Conservation (phyloP, 176 grass and related monocot genomes). For the Paspalum notatum region DNA sequence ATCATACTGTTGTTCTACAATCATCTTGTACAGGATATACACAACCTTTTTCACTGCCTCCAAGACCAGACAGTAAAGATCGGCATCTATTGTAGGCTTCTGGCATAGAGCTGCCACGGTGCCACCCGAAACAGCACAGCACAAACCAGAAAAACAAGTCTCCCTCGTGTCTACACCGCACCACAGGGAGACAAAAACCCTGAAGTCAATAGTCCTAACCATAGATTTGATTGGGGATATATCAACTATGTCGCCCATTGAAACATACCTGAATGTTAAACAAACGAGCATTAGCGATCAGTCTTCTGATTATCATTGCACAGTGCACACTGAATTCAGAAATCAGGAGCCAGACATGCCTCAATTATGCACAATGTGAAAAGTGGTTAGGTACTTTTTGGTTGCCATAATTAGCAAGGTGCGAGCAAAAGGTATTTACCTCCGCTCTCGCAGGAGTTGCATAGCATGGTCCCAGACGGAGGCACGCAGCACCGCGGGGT, state of each 20-base stretch:
- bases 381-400: neutral
- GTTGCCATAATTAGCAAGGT: neutral
- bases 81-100: slow-evolving; percentile 68
- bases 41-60: slow-evolving; percentile 53
- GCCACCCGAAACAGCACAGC: slow-evolving; percentile 71
- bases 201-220: slow-evolving; percentile 86
- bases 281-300: slow-evolving; percentile 14
- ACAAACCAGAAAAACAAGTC: slow-evolving; percentile 65
- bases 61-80: slow-evolving; percentile 70
- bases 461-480: slow-evolving; percentile 85
- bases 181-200: slow-evolving; percentile 76
- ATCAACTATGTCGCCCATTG: slow-evolving; percentile 87
- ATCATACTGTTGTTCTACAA: slow-evolving; percentile 90
- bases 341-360: neutral
- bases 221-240: slow-evolving; percentile 55
- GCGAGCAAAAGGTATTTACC: slow-evolving; percentile 41
- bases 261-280: slow-evolving; percentile 72
- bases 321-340: neutral
- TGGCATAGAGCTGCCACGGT: slow-evolving; percentile 38
- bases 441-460: slow-evolving; percentile 71
- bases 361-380: neutral
- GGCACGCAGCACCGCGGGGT: slow-evolving; percentile 55
- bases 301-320: neutral
- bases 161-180: slow-evolving; percentile 71
- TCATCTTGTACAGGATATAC: slow-evolving; percentile 80